Conservation (phyloP, 495 filamentous ascomycete genomes). For the Aspergillus bridgeri region DNA sequence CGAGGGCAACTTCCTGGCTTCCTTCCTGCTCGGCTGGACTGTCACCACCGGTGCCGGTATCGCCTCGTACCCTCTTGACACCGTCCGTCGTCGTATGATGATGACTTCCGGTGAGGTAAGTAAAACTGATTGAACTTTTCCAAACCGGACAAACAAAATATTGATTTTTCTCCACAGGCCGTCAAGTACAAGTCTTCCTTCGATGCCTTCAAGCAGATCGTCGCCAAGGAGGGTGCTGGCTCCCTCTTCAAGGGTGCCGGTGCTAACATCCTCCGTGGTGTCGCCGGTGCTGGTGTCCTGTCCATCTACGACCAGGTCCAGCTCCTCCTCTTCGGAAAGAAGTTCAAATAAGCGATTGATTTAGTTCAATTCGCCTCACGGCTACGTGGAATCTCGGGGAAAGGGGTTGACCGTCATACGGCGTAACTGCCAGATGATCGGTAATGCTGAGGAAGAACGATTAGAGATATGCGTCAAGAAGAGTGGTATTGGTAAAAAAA, state of each 20-base stretch:
- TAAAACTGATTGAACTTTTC: slow-evolving; percentile 8
- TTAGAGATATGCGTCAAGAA: slow-evolving; percentile 52
- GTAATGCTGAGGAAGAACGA: slow-evolving; percentile 33
- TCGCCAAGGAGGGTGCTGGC: slow-evolving; percentile 92
- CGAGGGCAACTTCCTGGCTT: slow-evolving; percentile 97
- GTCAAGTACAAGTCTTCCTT: slow-evolving; percentile 98
- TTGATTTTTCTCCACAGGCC: slow-evolving; percentile 53
- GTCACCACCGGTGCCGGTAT: slow-evolving; percentile 99
- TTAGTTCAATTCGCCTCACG: slow-evolving; percentile 16
- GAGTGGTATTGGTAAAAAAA: slow-evolving; percentile 30
- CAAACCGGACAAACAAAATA: background rate
- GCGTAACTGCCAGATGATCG: slow-evolving; percentile 26
- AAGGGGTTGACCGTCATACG: slow-evolving; percentile 27
- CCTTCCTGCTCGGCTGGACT: slow-evolving; percentile 96
- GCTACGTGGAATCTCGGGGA: slow-evolving; percentile 26
- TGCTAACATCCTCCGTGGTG: slow-evolving; percentile 99
- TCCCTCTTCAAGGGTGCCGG: slow-evolving; percentile 99
- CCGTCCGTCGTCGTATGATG: slow-evolving; percentile 99
- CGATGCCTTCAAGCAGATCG: slow-evolving; percentile 92
- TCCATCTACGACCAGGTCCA: slow-evolving; percentile 99
- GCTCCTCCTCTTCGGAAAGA: slow-evolving; percentile 98
- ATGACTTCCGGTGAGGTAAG: slow-evolving; percentile 86
- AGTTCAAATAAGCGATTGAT: slow-evolving; percentile 76
- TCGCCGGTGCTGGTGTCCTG: slow-evolving; percentile 99
- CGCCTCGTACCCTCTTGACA: slow-evolving; percentile 99